Conservation (phyloP, 2,329 filamentous ascomycete genomes). For the Talaromyces sp. region DNA sequence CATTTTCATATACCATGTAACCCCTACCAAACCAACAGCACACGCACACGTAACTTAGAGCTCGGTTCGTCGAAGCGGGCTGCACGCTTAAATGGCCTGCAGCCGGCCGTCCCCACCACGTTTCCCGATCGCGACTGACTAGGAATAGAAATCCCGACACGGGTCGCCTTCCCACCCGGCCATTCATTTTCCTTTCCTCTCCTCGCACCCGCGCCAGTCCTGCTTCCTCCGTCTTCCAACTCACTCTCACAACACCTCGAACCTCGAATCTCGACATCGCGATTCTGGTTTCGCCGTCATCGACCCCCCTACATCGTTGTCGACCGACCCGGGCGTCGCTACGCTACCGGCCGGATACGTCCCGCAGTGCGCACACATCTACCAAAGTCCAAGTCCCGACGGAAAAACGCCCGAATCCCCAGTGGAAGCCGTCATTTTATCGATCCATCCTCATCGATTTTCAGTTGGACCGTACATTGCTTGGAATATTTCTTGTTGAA, state of each 20-base stretch:
- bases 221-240: neutral
- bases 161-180: neutral
- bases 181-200: neutral
- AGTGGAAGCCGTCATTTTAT: neutral
- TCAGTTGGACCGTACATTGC: neutral
- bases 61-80: neutral
- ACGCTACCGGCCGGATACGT: neutral
- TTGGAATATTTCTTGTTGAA: neutral
- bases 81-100: neutral
- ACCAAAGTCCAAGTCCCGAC: neutral
- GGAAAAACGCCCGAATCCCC: neutral
- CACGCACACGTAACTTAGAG: neutral
- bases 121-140: neutral
- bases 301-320: neutral
- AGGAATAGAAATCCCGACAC: neutral
- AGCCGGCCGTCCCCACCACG: neutral
- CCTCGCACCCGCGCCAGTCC: neutral
- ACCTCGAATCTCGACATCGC: neutral
- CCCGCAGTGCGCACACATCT: neutral
- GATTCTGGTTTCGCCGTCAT: neutral
- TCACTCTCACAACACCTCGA: neutral
- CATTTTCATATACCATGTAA: too few species aligned
- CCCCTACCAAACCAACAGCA: too few species aligned
- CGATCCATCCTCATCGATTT: neutral
- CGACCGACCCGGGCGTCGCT: neutral